These are phyloP conservation scores for Beta corolliflora DNA, from an alignment of 179 eudicot genomes.

Conservation along the genomic window DNA sequence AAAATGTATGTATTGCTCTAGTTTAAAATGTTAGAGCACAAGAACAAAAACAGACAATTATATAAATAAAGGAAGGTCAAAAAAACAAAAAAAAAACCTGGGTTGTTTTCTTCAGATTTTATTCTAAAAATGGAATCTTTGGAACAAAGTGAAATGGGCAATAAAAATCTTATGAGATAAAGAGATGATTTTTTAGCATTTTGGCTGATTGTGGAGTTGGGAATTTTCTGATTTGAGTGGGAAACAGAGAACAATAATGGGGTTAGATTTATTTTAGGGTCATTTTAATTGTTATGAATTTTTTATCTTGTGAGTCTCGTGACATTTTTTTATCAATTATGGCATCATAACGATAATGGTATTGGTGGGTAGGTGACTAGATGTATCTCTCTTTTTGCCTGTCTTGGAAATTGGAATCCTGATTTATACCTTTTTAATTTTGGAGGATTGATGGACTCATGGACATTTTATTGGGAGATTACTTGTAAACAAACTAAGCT, in stretches of 20 bases:
- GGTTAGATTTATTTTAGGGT: not conserved
- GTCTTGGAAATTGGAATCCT: not conserved
- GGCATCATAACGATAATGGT: not conserved
- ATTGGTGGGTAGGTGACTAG: constrained; percentile 17
- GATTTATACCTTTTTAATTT: not conserved
- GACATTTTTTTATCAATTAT: not conserved
- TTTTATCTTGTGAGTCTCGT: too few relatives aligned
- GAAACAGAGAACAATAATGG: constrained; percentile 8
- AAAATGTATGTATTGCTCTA: constrained; percentile 15
- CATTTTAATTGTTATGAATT: not conserved
- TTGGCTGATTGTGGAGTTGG: not conserved
- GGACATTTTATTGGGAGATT: not conserved
- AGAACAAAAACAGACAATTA: not conserved
- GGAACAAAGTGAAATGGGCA: constrained; percentile 19
- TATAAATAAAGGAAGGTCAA: too few relatives aligned
- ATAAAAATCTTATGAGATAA: not conserved
- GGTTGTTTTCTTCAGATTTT: constrained; percentile 11
- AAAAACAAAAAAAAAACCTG: not conserved
- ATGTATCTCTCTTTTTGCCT: constrained; percentile 4
- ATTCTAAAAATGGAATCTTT: not conserved
- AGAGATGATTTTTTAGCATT: constrained; percentile 6
- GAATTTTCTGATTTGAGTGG: constrained; percentile 16
- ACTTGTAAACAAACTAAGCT: too few relatives aligned
- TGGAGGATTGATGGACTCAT: not conserved
- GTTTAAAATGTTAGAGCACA: not conserved